Percentiles rank a stretch among this genome's conserved stretches.
Evolutionary conservation across 1,284 basidiomycete species (phyloP).

Genomic region (Cystobasidiaceae sp.): DNA sequence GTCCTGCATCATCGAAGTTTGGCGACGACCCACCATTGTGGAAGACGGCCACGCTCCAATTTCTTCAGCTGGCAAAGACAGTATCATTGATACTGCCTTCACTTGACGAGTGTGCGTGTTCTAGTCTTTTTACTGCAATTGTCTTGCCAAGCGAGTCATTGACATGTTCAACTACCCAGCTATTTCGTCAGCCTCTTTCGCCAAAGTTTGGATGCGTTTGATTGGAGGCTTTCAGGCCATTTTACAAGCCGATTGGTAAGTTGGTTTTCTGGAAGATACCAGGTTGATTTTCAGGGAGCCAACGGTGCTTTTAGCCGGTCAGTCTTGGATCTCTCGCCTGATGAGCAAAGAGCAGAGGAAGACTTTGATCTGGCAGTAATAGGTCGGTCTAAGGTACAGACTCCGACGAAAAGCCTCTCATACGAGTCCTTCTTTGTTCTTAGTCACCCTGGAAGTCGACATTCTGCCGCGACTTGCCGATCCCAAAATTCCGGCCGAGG

Average conservation of each 20-base stretch:
- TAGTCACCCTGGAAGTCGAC: slow-evolving; percentile 65
- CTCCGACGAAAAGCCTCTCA: background rate
- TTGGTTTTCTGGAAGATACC: too few species aligned
- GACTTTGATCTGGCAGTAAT: slow-evolving; percentile 81
- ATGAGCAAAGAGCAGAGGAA: slow-evolving; percentile 71
- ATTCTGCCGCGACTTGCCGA: slow-evolving; percentile 71
- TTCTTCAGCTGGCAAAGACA: slow-evolving; percentile 41
- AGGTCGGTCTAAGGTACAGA: slow-evolving; percentile 37
- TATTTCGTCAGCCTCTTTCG: background rate
- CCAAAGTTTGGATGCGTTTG: slow-evolving; percentile 51
- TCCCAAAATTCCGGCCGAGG: slow-evolving; percentile 62
- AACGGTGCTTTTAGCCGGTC: slow-evolving; percentile 33
- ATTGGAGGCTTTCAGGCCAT: slow-evolving; percentile 44
- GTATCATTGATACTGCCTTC: slow-evolving; percentile 7
- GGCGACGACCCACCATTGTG: slow-evolving; percentile 79
- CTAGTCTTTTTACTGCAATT: too few species aligned
- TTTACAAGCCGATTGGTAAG: slow-evolving; percentile 21
- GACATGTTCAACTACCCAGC: too few species aligned
- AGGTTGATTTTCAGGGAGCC: too few species aligned
- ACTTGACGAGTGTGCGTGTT: too few species aligned
- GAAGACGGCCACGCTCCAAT: slow-evolving; percentile 65
- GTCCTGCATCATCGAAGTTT: slow-evolving; percentile 76
- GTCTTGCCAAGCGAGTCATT: too few species aligned
- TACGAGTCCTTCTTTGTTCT: slow-evolving; percentile 5
- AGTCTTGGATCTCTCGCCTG: slow-evolving; percentile 56